A percentile compares a stretch with the other conserved stretches of the same genome.
Conservation (phyloP, 2,329 filamentous ascomycete species). For the Orbilia blumenaviensis region DNA sequence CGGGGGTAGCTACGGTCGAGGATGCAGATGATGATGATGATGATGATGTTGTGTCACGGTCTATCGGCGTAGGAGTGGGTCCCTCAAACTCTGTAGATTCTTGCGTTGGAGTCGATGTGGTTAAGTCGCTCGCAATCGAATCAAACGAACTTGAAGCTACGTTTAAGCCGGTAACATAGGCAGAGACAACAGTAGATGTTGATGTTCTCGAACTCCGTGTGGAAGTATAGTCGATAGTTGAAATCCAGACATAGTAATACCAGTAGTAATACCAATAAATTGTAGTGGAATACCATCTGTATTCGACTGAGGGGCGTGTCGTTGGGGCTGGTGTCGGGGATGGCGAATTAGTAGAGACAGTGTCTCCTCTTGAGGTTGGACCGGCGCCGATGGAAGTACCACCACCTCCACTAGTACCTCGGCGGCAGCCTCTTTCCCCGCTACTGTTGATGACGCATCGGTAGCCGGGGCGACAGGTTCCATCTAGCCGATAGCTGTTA, state of each 20-base stretch:
- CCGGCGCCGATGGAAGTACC: constrained; percentile 33
- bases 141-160: constrained; percentile 29
- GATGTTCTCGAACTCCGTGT: constrained; percentile 30
- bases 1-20: no score
- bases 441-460: constrained; percentile 47
- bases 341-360: constrained; percentile 16
- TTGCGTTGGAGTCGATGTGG: constrained; percentile 37
- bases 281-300: constrained; percentile 44
- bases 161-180: constrained; percentile 8
- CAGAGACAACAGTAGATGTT: constrained; percentile 29
- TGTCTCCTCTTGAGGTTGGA: constrained; percentile 23
- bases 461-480: constrained; percentile 47
- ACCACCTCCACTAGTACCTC: constrained; percentile 34
- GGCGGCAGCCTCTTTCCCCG: constrained; percentile 36
- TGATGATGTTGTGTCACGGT: not conserved
- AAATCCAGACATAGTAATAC: constrained; percentile 50
- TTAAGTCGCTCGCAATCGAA: constrained; percentile 6
- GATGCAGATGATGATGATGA: not conserved
- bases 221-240: constrained; percentile 31
- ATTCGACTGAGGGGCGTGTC: not conserved
- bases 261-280: constrained; percentile 52
- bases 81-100: constrained; percentile 30
- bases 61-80: constrained; percentile 17
- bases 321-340: constrained; percentile 14
- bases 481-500: constrained; percentile 15